Evolutionary conservation across 1,284 basidiomycete species (phyloP).

Genomic region (Tylopilus sp.): DNA sequence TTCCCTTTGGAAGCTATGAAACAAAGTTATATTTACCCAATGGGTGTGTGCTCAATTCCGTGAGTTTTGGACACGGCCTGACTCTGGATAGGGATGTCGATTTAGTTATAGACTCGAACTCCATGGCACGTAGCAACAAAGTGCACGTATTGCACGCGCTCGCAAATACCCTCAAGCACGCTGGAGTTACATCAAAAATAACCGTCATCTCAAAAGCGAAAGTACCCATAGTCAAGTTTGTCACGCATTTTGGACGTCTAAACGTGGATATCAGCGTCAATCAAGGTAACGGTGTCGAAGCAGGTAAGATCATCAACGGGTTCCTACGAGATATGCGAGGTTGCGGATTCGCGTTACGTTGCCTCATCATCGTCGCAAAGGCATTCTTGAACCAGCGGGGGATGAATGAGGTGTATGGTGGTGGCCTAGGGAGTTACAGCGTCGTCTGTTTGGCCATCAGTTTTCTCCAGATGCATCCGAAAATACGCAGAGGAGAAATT

Average conservation of each 20-base stretch:
- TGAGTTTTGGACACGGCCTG: constrained; percentile 2
- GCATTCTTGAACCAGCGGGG: constrained; percentile 84
- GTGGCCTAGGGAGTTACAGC: constrained; percentile 92
- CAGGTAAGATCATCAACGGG: constrained; percentile 78
- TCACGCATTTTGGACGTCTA: constrained; percentile 73
- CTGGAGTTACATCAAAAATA: constrained; percentile 62
- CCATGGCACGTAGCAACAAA: constrained; percentile 62
- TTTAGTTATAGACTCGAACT: constrained; percentile 63
- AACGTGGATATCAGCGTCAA: constrained; percentile 91
- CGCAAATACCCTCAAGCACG: constrained; percentile 60
- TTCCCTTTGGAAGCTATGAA: constrained; percentile 90
- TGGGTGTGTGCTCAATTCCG: constrained; percentile 56
- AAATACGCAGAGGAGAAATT: constrained; percentile 85
- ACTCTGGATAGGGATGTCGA: constrained; percentile 62
- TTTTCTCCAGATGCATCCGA: constrained; percentile 97
- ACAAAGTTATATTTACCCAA: constrained; percentile 93
- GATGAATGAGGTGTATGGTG: constrained; percentile 97
- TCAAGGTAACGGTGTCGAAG: constrained; percentile 79
- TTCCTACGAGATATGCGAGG: constrained; percentile 70
- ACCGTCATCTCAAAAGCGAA: constrained; percentile 87
- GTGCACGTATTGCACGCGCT: constrained; percentile 57
- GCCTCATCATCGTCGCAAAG: constrained; percentile 85
- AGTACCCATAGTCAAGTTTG: constrained; percentile 93
- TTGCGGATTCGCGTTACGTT: constrained; percentile 60
- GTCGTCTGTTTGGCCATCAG: constrained; percentile 92